phyloP scores from a whole-genome alignment of 768 basidiomycete genomes.

The Tricholoma bakamatsutake region DNA sequence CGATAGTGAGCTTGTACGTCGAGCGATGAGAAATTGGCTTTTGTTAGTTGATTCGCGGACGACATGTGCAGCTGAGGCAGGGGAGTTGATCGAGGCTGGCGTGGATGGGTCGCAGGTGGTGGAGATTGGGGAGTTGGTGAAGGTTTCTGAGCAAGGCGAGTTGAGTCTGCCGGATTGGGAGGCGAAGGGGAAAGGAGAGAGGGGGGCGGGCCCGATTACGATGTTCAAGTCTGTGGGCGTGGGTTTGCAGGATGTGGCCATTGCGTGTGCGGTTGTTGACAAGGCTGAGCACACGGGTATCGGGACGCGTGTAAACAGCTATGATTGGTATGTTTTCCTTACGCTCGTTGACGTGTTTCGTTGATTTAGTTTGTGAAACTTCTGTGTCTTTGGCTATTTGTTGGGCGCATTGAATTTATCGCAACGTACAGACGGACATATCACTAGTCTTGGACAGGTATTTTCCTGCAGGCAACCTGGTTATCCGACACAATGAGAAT shows the following conservation, averaged over 20 bases:
- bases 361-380: too few species aligned
- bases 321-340: slow-evolving; percentile 25
- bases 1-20: slow-evolving; percentile 46
- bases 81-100: slow-evolving; percentile 65
- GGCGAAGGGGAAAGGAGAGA: not conserved
- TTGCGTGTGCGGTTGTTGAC: slow-evolving; percentile 23
- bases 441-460: too few species aligned
- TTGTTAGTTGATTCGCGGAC: slow-evolving; percentile 71
- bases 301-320: slow-evolving; percentile 44
- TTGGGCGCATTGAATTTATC: too few species aligned
- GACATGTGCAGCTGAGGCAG: slow-evolving; percentile 75
- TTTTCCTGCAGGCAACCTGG: too few species aligned
- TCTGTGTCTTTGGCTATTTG: too few species aligned
- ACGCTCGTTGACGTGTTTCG: too few species aligned
- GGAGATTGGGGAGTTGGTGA: slow-evolving; percentile 67
- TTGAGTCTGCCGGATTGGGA: too few species aligned
- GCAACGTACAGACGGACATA: too few species aligned
- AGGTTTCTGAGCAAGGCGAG: not conserved
- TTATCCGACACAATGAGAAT: too few species aligned
- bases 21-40: slow-evolving; percentile 30
- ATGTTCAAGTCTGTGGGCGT: slow-evolving; percentile 77
- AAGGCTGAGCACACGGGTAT: slow-evolving; percentile 48
- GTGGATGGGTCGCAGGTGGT: slow-evolving; percentile 35
- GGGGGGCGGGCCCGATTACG: slow-evolving; percentile 45
- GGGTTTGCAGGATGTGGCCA: too few species aligned